phyloP scores from a whole-genome alignment of 192 early-diverging fungal genomes.

The Helicostylum pulchrum region DNA sequence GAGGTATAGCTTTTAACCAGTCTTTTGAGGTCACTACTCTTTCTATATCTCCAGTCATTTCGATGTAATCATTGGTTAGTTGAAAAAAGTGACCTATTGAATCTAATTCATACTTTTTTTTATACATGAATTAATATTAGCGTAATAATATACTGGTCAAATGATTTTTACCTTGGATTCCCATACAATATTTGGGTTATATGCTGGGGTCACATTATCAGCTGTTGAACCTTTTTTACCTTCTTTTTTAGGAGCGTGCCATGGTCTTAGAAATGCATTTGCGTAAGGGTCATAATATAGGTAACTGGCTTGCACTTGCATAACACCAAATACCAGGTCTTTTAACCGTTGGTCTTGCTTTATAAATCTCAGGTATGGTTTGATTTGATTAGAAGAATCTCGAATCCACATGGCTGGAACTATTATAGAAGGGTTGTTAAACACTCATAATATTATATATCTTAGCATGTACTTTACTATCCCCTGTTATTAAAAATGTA shows the following conservation, averaged over 20 bases:
- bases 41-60: constrained; percentile 39
- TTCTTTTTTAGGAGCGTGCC: constrained; percentile 38
- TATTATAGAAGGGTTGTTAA: constrained; percentile 1
- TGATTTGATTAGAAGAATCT: constrained; percentile 67
- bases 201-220: constrained; percentile 44
- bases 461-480: constrained; percentile 46
- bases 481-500: constrained; percentile 69
- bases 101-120: constrained; percentile 61
- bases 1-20: constrained; percentile 47
- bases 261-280: constrained; percentile 64
- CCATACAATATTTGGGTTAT: constrained; percentile 40
- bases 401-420: constrained; percentile 72
- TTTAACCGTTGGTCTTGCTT: constrained; percentile 36
- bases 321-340: constrained; percentile 49
- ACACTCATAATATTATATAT: not conserved
- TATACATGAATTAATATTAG: not conserved
- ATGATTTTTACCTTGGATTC: constrained; percentile 51
- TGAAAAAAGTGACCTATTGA: constrained; percentile 63
- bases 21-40: constrained; percentile 34
- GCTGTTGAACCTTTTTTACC: constrained; percentile 17
- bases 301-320: constrained; percentile 51
- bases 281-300: constrained; percentile 48
- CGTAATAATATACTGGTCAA: not conserved
- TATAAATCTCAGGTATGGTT: constrained; percentile 51
- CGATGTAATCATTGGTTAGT: constrained; percentile 48